Percentiles rank a stretch among this genome's conserved stretches.
Evolutionary conservation across 1,284 basidiomycete species (phyloP).

Genomic region (Agaricales sp.): DNA sequence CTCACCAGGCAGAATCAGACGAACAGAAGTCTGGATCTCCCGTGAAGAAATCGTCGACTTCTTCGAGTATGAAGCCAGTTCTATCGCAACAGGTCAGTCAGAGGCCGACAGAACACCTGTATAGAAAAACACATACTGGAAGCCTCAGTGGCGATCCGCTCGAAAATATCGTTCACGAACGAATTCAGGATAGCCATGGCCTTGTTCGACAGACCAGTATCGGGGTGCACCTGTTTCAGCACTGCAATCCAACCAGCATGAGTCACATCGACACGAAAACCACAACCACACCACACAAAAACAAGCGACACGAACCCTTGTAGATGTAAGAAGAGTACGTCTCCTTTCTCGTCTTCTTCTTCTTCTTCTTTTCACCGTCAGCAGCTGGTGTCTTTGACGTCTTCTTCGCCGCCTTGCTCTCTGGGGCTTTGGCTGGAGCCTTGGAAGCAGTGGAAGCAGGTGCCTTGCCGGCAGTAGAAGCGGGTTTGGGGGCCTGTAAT

Average conservation of each 20-base stretch:
- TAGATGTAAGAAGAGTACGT: slow-evolving; percentile 97
- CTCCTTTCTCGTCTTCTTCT: slow-evolving; percentile 81
- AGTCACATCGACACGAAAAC: slow-evolving; percentile 9
- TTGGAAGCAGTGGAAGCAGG: slow-evolving; percentile 72
- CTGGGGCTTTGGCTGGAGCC: slow-evolving; percentile 36
- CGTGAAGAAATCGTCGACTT: slow-evolving; percentile 92
- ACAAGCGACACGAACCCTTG: slow-evolving; percentile 50
- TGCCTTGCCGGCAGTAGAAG: slow-evolving; percentile 75
- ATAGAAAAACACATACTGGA: slow-evolving; percentile 44
- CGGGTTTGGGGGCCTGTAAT: slow-evolving; percentile 71
- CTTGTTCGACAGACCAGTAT: slow-evolving; percentile 96
- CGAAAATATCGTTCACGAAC: slow-evolving; percentile 90
- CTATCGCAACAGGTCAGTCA: slow-evolving; percentile 25
- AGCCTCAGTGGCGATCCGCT: slow-evolving; percentile 86
- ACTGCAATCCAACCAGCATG: slow-evolving; percentile 31
- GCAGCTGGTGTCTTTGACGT: slow-evolving; percentile 58
- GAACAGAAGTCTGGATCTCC: slow-evolving; percentile 78
- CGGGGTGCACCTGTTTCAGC: slow-evolving; percentile 89
- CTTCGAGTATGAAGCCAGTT: slow-evolving; percentile 89
- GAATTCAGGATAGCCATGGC: slow-evolving; percentile 94
- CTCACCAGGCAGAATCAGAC: slow-evolving; percentile 68
- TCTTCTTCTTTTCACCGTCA: slow-evolving; percentile 80
- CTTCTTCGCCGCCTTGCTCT: slow-evolving; percentile 80
- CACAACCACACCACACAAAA: slow-evolving; percentile 4
- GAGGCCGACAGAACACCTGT: slow-evolving; percentile 2